Evolutionary conservation across 345 rosid genomes (phyloP), one percentile per base, ranked within the genome.

Genomic region (Hevea brasiliensis): DNA sequence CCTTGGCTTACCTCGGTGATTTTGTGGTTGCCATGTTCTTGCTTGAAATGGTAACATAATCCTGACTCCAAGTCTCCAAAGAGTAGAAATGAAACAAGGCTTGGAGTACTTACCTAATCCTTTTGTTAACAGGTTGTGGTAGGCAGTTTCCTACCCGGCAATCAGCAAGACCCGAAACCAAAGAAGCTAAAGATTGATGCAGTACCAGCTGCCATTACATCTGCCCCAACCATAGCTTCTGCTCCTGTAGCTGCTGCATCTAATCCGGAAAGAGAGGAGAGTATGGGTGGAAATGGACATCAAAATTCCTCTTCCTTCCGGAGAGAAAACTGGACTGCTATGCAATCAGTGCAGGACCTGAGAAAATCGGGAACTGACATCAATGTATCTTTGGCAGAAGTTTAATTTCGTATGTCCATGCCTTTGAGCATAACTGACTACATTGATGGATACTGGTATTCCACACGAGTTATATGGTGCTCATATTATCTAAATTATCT

Each of bases 121-220:
- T 78, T 71, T 37, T 67, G 50, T 74, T 57, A 27, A 69, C 83
- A 90, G 86, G 93, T 94, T 15, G 92, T 94, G 1, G 83, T 92
- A 56, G 98, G 97, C 65, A 92, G 95, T 78, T 94, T 92, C 84
- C 83, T 92, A 44, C 86, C 92, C 0, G 88, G 88, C 72, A 80
- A 86, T 76, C 97, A 88, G 41, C 95, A 82, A 8, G 92, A 94
- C 70, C 92, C 85, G 63, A 86, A 82, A 78, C 81, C 80, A 0
- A 92, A 82, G 82, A 85, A 86, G 66, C 83, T 76, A 65, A 89
- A 90, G 74, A 78, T 78, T 6, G 85, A 80, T 50, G 41, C 82
- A 51, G 44, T 77, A 21, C 76, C 90, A 6, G 71, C 68, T 3
- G 55, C 80, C 7, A 75, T 82, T n/a, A 53, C 73, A 13, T 76